Base-by-base conservation (phyloP, 768 basidiomycete genomes). In the Cystoderma amianthinum region DNA sequence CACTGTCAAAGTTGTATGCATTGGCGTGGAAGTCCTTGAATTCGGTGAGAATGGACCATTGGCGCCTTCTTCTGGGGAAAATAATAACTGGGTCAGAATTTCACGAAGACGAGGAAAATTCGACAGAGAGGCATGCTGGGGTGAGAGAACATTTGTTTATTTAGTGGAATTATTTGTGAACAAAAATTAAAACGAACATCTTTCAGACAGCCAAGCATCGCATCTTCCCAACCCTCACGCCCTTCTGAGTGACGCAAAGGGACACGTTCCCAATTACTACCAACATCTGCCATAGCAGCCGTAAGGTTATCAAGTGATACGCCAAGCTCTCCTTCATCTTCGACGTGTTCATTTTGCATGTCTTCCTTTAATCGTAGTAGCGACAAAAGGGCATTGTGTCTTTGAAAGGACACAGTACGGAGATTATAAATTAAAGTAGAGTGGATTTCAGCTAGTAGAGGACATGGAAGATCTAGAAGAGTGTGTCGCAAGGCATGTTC, bases 221-320 rank as follows among this genome's bases (percentile, higher is more conserved):
- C 85, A 48, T 92, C 89, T 61, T 96, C 91, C 94, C 94, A 97
- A 10, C 87, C 85, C 50, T 80, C 76, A 33, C 92, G 78, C 18
- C 78, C 75, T 51, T 94, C 91, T 28, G 71, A 66, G 50, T 76
- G 74, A 32, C 84, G 73, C 46, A 90, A 61, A 19, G 85, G 82
- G 3, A 85, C 74, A 39, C 82, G 76, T 63, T 90, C 83, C 87
- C 90, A 92, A 54, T 82, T 85, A 54, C 85, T 86, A n/a, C 86
- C 88, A 28, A 82, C 69, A 46, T 87, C 86, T 24, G 82, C 80
- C 76, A 87, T 80, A 18, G 80, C 80, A 30, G 68, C 69, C 13
- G 72, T 73, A 9, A 92, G 64, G 25, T 79, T 65, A 20, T 85
- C 81, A 10, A 83, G 67, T 5, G 74, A 63, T 30, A 88, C 65